Evolutionary conservation across 148 eudicot genomes (phyloP).

Genomic region (Chenopodium album): DNA sequence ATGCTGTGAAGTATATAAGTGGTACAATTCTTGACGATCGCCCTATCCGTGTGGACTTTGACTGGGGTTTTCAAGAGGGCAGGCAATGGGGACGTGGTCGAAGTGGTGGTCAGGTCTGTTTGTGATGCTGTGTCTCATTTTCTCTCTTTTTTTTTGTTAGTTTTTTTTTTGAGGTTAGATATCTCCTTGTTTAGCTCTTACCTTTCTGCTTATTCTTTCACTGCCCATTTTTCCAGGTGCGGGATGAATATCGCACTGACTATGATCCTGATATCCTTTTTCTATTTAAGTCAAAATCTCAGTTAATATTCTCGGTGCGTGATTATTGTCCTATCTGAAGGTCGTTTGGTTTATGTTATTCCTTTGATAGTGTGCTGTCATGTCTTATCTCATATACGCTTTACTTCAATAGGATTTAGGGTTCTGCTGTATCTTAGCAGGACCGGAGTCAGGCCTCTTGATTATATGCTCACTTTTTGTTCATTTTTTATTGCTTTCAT

Average conservation of each 20-base stretch:
- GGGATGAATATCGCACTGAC: slow-evolving; percentile 98
- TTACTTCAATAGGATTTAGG: not conserved
- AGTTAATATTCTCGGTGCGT: not conserved
- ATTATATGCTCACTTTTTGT: not conserved
- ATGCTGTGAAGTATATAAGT: slow-evolving; percentile 85
- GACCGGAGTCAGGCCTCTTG: not conserved
- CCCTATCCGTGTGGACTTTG: slow-evolving; percentile 96
- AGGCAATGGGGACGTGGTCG: slow-evolving; percentile 99
- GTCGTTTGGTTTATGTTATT: not conserved
- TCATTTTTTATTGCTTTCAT: not conserved
- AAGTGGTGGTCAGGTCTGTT: slow-evolving; percentile 75
- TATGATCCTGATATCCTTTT: slow-evolving; percentile 99
- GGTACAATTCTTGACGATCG: slow-evolving; percentile 99
- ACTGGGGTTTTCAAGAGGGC: slow-evolving; percentile 99
- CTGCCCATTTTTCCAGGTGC: slow-evolving; percentile 53
- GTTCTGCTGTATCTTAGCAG: not conserved
- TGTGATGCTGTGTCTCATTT: not conserved
- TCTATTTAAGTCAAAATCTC: not conserved
- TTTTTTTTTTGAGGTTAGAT: too few relatives aligned
- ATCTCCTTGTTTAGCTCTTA: not conserved
- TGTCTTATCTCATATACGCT: not conserved
- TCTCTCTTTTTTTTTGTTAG: not conserved
- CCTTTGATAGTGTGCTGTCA: not conserved
- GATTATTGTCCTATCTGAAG: not conserved
- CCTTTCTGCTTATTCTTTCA: slow-evolving; percentile 1